Evolutionary conservation across 1,139 yeast species (phyloP).

Genomic region (Suzukiozyma palmioleophila): DNA sequence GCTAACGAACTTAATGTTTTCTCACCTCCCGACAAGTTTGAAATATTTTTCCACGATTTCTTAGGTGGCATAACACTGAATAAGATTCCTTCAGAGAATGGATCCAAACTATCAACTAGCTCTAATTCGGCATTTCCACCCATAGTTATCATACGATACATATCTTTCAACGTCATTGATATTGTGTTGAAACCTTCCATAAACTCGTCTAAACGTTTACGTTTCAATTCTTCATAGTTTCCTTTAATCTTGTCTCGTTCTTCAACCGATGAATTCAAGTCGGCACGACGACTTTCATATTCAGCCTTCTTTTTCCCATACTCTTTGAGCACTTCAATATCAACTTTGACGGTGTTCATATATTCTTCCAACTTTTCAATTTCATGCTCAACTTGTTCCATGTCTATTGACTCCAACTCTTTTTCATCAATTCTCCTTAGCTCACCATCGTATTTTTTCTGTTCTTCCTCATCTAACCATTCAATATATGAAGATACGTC

Average conservation of each 20-base stretch:
- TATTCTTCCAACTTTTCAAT: conserved; percentile 54
- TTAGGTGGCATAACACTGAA: conserved; percentile 99
- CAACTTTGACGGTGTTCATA: conserved; percentile 57
- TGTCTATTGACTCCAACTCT: conserved; percentile 49
- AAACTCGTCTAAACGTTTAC: conserved; percentile 78
- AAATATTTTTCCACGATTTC: conserved; percentile 94
- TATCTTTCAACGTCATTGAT: conserved; percentile 84
- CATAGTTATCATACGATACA: conserved; percentile 99
- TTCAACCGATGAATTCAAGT: conserved; percentile 63
- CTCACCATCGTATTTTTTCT: conserved; percentile 28
- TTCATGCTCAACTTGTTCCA: conserved; percentile 46
- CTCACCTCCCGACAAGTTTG: conserved; percentile 96
- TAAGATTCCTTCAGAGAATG: conserved; percentile 95
- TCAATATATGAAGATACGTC: conserved; percentile 48
- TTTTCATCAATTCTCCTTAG: conserved; percentile 46
- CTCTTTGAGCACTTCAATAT: conserved; percentile 72
- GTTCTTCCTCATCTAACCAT: conserved; percentile 46
- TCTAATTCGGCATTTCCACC: conserved; percentile 99
- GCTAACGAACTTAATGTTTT: conserved; percentile 94
- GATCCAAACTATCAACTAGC: conserved; percentile 91
- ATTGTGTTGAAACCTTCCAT: conserved; percentile 89
- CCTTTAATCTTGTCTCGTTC: conserved; percentile 64
- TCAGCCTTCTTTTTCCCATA: conserved; percentile 68
- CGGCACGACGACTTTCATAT: conserved; percentile 56
- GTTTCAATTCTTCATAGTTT: conserved; percentile 65